Base-by-base conservation (phyloP, 1,139 yeast genomes). In the Diutina sp. region DNA sequence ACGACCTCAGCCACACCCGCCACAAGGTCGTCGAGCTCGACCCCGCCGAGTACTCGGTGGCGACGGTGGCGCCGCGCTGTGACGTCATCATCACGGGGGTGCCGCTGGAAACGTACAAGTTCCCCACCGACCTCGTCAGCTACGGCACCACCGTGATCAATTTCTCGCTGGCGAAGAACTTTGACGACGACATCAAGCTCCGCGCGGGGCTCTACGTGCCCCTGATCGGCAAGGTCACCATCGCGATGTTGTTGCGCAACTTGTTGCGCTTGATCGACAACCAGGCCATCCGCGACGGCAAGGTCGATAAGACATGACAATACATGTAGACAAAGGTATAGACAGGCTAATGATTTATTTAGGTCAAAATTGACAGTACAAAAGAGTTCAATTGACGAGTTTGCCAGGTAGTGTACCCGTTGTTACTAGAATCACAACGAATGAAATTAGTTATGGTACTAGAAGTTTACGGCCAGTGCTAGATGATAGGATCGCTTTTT, bases 61-160 rank as follows among this genome's bases (percentile, higher is more conserved):
- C 85, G 62, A 80, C 83, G 56, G 81, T 87, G 54, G 87, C 93
- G 2, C 77, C 81, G 38, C 78, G 74, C 55, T 90, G 97, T 41
- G 99, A 93, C 68, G 97, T 93, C 18, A 83, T 93, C 57, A 87
- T 93, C 62, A 93, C 99, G 1, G 99, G 99, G 56, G 99, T 93
- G 6, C 99, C 99, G 5, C 78, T 87, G 1, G 82, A 85, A 29
- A 66, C 68, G 53, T 93, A 91, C 74, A 90, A 90, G 71, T 90
- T 91, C 70, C 97, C 97, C 45, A 79, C 87, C 5, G 86, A 87
- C 59, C 77, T 78, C 62, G 83, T 91, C 59, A 82, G 84, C 65
- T 84, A 90, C 64, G 99, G 99, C 55, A 89, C 98, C 12, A 87
- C 88, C 14, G 89, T 90, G 65, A 85, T 93, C 60, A 93, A 93